Percentiles rank a stretch among this genome's conserved stretches.
Conservation (phyloP, 1,284 basidiomycete species). For the Tremellales sp. region DNA sequence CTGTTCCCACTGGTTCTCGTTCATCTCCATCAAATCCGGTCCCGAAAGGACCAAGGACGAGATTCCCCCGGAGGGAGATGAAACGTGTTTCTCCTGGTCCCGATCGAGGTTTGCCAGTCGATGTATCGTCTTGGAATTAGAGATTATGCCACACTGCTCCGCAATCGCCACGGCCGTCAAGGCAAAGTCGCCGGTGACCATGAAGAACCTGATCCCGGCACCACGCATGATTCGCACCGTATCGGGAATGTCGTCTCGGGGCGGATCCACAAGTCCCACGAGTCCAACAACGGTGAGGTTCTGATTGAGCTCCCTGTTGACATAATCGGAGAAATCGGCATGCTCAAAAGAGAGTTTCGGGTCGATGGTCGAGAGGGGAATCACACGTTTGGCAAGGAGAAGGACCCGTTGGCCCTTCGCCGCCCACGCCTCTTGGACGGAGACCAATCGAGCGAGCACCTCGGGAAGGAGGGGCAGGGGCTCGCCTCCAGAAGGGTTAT, state of each 20-base stretch:
- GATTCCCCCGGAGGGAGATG: neutral
- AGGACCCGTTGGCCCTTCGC: conserved; percentile 62
- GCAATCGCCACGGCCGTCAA: conserved; percentile 57
- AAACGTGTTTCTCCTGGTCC: conserved; percentile 9
- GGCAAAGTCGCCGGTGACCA: conserved; percentile 65
- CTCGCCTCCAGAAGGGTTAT: conserved; percentile 47
- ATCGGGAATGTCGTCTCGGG: conserved; percentile 58
- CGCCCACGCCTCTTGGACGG: conserved; percentile 56
- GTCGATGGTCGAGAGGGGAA: conserved; percentile 24
- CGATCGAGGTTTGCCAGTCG: conserved; percentile 47
- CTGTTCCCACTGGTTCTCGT: conserved; percentile 54
- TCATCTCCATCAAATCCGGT: conserved; percentile 54
- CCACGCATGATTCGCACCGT: conserved; percentile 55
- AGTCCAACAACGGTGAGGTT: conserved; percentile 61
- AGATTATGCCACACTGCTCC: conserved; percentile 59
- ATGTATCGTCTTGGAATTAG: conserved; percentile 51
- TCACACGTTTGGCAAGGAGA: conserved; percentile 48
- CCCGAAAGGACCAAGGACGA: conserved; percentile 53
- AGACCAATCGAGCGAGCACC: conserved; percentile 36
- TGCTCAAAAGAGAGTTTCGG: conserved; percentile 32
- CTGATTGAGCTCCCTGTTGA: conserved; percentile 38
- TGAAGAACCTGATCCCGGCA: conserved; percentile 63
- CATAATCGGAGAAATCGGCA: conserved; percentile 46
- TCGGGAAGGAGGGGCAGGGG: conserved; percentile 44
- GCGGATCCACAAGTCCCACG: conserved; percentile 63